These are phyloP conservation scores for Penicillium concentricum DNA, from an alignment of 2,329 filamentous ascomycete species.

Conservation along the genomic window DNA sequence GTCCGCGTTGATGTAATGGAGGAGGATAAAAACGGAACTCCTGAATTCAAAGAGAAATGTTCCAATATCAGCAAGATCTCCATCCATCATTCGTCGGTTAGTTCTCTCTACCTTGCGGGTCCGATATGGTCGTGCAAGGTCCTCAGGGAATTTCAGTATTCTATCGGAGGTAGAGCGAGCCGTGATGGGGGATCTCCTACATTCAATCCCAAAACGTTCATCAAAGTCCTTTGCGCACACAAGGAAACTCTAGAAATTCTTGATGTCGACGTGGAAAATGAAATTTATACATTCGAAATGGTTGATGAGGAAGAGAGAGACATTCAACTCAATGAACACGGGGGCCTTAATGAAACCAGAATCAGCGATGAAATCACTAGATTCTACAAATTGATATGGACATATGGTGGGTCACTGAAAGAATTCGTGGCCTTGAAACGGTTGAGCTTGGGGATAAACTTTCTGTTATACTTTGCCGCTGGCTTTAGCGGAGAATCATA, in stretches of 20 bases:
- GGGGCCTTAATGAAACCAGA: not conserved
- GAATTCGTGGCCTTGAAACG: conserved; percentile 19
- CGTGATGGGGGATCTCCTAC: not conserved
- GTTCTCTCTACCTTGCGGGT: conserved; percentile 4
- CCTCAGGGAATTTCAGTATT: conserved; percentile 18
- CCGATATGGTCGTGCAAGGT: conserved; percentile 17
- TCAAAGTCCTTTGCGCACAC: conserved; percentile 16
- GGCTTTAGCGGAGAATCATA: not conserved
- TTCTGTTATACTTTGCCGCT: conserved; percentile 17
- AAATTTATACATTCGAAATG: not conserved
- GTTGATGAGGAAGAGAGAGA: not conserved
- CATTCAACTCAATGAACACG: not conserved
- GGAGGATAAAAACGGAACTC: not conserved
- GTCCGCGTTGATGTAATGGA: conserved; percentile 14
- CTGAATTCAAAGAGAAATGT: not conserved
- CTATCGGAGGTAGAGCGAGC: conserved; percentile 14
- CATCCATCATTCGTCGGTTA: conserved; percentile 13
- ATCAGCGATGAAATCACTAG: not conserved
- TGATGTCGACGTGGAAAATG: conserved; percentile 14
- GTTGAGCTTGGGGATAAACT: conserved; percentile 16
- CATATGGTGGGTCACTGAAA: conserved; percentile 13
- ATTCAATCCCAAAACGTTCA: conserved; percentile 18
- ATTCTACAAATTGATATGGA: conserved; percentile 3
- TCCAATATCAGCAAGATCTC: conserved; percentile 19
- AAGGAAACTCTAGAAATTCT: conserved; percentile 20